Evolutionary conservation across 2,329 filamentous ascomycete genomes (phyloP), one percentile per base, ranked within the genome.

Genomic region (Microcera coccophila): DNA sequence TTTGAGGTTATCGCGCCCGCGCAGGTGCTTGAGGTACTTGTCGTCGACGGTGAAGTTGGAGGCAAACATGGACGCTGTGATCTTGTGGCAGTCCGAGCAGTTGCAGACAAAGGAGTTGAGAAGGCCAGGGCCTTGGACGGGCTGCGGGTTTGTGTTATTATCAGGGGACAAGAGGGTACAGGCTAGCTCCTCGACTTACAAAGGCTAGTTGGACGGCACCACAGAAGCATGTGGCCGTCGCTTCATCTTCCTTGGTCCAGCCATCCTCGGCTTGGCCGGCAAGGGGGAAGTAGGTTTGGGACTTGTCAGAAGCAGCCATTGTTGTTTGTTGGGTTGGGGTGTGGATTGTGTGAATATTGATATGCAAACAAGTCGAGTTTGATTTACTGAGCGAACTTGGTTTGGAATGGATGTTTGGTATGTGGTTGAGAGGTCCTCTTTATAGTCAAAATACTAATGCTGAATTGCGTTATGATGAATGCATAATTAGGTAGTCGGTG

Each of bases 1-100:
- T 15, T 59, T 75, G 11, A 82, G 66, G 20, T 70, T 73, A 1
- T 76, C 72, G 4, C 63, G 60, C 8, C 79, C 79, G 11, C 78
- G 74, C 0, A 76, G 9, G 50, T 79, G 71, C 36, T 58, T 68
- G 0, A 81, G 50, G 43, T 72, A 44, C 1, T 57, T 53, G 55
- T 78, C 67, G 10, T 55, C 48, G 31, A 81, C 60, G 44, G 68
- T 68, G 55, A 83, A 79, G 62, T 79, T 81, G 40, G 76, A 74
- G 3, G 77, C 73, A 61, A 79, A 81, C 74, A 81, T 79, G 1
- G 78, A 79, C 0, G 78, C 76, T 0, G 77, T 82, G 46, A 84
- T 68, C 53, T 84, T 84, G 54, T 68, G 77, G 61, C 78, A 83
- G 62, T 84, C 79, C 24, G 63, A 58, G 59, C 79, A 84, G 64